A percentile compares a stretch with the other conserved stretches of the same genome.
These are phyloP conservation scores for Neospermospora avenae DNA, from an alignment of 2,329 filamentous ascomycete species.

Conservation along the genomic window DNA sequence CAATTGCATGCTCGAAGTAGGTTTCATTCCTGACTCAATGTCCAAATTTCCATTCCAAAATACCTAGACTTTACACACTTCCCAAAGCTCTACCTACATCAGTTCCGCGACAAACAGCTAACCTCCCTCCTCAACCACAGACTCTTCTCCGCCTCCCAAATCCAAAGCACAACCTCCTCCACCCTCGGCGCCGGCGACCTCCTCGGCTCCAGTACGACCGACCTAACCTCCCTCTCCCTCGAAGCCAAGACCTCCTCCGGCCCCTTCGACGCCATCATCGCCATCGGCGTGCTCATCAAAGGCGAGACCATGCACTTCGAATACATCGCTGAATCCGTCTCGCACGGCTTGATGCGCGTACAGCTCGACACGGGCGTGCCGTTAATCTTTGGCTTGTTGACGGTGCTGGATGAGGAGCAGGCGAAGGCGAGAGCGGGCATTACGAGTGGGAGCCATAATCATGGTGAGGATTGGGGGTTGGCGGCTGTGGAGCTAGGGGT, in stretches of 20 bases:
- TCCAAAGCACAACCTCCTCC: conserved; percentile 66
- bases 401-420: conserved; percentile 84
- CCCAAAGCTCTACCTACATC: conserved; percentile 37
- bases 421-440: conserved; percentile 81
- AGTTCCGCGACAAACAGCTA: not conserved
- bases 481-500: conserved; percentile 92
- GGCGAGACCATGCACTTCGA: conserved; percentile 99
- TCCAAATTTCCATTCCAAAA: too few relatives aligned
- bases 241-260: conserved; percentile 43
- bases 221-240: conserved; percentile 54
- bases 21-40: not conserved
- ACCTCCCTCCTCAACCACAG: conserved; percentile 42
- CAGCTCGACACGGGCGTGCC: conserved; percentile 87
- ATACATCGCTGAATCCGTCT: conserved; percentile 91
- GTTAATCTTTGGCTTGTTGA: conserved; percentile 89
- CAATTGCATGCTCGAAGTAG: conserved; percentile 66
- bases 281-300: conserved; percentile 95
- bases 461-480: conserved; percentile 93
- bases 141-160: conserved; percentile 79
- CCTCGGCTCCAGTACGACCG: conserved; percentile 63
- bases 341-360: conserved; percentile 89
- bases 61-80: too few relatives aligned
- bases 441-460: conserved; percentile 81
- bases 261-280: conserved; percentile 91
- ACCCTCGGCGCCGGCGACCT: conserved; percentile 70